A percentile compares a stretch with the other conserved stretches of the same genome.
Conservation (phyloP, 768 basidiomycete genomes). For the Lyophyllum decastes region DNA sequence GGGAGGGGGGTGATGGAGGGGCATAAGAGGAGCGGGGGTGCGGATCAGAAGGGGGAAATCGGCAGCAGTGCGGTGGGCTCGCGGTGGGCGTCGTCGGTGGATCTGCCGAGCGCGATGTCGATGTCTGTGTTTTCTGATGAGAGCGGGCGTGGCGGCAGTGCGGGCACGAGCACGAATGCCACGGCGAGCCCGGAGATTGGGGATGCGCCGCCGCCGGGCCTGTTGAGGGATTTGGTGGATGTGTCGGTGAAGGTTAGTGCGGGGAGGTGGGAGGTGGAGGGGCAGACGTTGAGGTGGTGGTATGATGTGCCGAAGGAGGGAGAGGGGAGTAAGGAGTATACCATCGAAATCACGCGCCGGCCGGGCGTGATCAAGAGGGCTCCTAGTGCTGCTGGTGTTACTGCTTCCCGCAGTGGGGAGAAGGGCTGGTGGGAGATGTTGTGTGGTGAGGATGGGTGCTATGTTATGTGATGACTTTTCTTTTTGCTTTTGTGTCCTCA, state of each 20-base stretch:
- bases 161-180: slow-evolving; percentile 14
- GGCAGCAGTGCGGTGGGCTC: slow-evolving; percentile 15
- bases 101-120: slow-evolving; percentile 9
- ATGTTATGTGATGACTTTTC: slow-evolving; percentile 22
- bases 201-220: neutral
- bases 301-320: slow-evolving; percentile 43
- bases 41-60: slow-evolving; percentile 16
- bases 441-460: slow-evolving; percentile 21
- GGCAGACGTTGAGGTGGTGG: slow-evolving; percentile 57
- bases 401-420: neutral
- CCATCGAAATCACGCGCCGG: slow-evolving; percentile 34
- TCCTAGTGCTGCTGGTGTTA: neutral
- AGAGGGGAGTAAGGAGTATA: slow-evolving; percentile 33
- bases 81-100: slow-evolving; percentile 14
- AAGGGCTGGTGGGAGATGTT: slow-evolving; percentile 21
- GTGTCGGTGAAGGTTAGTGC: slow-evolving; percentile 45
- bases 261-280: slow-evolving; percentile 45
- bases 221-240: slow-evolving; percentile 33
- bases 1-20: slow-evolving; percentile 5
- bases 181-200: slow-evolving; percentile 15
- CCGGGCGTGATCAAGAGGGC: slow-evolving; percentile 28
- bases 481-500: neutral
- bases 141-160: neutral
- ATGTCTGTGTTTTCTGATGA: slow-evolving; percentile 1
- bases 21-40: slow-evolving; percentile 11